These are phyloP conservation scores for Aquilaria sinensis DNA, from an alignment of 345 rosid species.

Conservation along the genomic window DNA sequence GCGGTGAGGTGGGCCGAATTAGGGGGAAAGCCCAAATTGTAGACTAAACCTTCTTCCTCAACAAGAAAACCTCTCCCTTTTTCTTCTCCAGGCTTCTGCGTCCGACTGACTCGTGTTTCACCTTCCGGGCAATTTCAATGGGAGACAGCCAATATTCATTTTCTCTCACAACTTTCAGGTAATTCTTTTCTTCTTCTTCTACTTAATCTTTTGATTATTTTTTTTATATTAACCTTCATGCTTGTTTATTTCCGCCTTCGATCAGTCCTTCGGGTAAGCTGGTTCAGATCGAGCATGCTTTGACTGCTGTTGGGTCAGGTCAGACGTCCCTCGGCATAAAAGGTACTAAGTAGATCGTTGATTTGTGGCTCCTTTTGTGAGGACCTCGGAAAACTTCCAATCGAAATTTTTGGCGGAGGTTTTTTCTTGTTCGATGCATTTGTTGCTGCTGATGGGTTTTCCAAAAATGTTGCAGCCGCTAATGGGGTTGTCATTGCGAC, in stretches of 20 bases:
- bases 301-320: constrained; percentile 91
- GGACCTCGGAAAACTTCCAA: background rate
- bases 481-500: constrained; percentile 95
- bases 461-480: constrained; percentile 46
- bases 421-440: background rate
- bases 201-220: background rate
- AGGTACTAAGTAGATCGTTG: constrained; percentile 29
- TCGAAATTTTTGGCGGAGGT: background rate
- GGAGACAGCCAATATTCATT: constrained; percentile 96
- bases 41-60: constrained; percentile 12
- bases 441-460: background rate
- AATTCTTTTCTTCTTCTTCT: background rate
- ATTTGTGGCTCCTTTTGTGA: background rate
- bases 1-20: too few species aligned
- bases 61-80: constrained; percentile 12
- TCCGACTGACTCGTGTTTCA: background rate
- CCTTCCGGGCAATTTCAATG: constrained; percentile 22
- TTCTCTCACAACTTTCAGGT: constrained; percentile 97
- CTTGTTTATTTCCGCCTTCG: constrained; percentile 3
- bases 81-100: background rate
- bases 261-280: constrained; percentile 95
- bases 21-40: too few species aligned
- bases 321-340: constrained; percentile 93
- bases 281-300: constrained; percentile 95
- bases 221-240: background rate